Evolutionary conservation across 768 basidiomycete species (phyloP).

Genomic region (Pisolithus sp.): DNA sequence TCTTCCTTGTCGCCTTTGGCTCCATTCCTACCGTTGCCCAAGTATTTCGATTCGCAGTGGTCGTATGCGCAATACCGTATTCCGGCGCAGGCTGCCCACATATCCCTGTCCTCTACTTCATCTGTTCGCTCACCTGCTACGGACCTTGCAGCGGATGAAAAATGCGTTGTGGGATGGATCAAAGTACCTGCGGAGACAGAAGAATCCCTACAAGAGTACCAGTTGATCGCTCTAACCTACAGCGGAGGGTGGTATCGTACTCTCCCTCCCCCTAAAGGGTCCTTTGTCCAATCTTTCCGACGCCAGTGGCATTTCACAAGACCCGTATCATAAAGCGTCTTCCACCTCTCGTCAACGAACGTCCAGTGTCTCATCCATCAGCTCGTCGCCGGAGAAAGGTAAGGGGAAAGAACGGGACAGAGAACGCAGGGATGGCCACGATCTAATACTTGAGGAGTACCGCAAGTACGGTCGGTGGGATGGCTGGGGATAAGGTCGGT

Average conservation of each 20-base stretch:
- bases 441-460: slow-evolving; percentile 70
- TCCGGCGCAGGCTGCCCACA: slow-evolving; percentile 77
- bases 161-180: slow-evolving; percentile 86
- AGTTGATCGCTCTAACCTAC: slow-evolving; percentile 81
- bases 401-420: slow-evolving; percentile 54
- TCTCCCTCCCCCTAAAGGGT: slow-evolving; percentile 50
- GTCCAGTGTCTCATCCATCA: slow-evolving; percentile 48
- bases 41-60: slow-evolving; percentile 95
- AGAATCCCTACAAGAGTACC: slow-evolving; percentile 45
- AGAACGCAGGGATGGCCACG: slow-evolving; percentile 50
- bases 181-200: slow-evolving; percentile 37
- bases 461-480: slow-evolving; percentile 84
- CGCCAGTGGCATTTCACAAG: slow-evolving; percentile 12
- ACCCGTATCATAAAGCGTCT: slow-evolving; percentile 41
- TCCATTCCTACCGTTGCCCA: slow-evolving; percentile 76
- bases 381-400: slow-evolving; percentile 43
- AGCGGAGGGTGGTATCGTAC: slow-evolving; percentile 90
- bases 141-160: slow-evolving; percentile 74
- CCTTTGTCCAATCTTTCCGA: slow-evolving; percentile 12
- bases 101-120: slow-evolving; percentile 67
- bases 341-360: slow-evolving; percentile 40
- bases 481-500: slow-evolving; percentile 57
- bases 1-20: slow-evolving; percentile 76
- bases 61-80: slow-evolving; percentile 91
- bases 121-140: slow-evolving; percentile 46